A percentile compares a stretch with the other conserved stretches of the same genome.
phyloP scores from a whole-genome alignment of 129 eudicot species.

The Pittosporum tobira region DNA sequence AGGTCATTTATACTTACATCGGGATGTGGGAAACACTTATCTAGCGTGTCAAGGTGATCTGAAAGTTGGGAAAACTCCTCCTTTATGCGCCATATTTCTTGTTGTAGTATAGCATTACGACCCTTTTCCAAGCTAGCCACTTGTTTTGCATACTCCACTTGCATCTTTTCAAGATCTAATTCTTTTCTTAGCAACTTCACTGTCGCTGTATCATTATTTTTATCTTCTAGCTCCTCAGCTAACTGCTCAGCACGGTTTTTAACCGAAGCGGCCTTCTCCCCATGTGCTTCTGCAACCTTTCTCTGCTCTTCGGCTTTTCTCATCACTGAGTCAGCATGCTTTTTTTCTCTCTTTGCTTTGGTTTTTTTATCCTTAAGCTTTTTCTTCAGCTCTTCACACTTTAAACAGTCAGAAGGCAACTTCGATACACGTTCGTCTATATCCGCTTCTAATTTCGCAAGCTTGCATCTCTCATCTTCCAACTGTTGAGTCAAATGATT shows the following conservation, averaged over 20 bases:
- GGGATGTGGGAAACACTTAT: slow-evolving; percentile 29
- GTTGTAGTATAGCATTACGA: slow-evolving; percentile 38
- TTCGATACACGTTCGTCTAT: slow-evolving; percentile 11
- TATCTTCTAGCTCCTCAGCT: slow-evolving; percentile 30
- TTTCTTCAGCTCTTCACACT: slow-evolving; percentile 14
- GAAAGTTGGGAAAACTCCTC: slow-evolving; percentile 36
- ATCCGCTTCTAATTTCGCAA: slow-evolving; percentile 35
- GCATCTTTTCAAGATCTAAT: slow-evolving; percentile 67
- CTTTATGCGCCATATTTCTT: slow-evolving; percentile 49
- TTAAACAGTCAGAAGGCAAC: not conserved
- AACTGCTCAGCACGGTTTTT: slow-evolving; percentile 42
- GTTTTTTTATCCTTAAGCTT: slow-evolving; percentile 32
- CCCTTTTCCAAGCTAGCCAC: slow-evolving; percentile 49
- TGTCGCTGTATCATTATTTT: slow-evolving; percentile 23
- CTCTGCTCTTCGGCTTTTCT: slow-evolving; percentile 32
- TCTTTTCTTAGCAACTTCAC: slow-evolving; percentile 51
- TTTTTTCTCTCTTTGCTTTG: slow-evolving; percentile 27
- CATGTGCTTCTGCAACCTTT: slow-evolving; percentile 36
- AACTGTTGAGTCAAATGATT: slow-evolving; percentile 39
- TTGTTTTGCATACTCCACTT: slow-evolving; percentile 64
- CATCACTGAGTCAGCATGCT: slow-evolving; percentile 28
- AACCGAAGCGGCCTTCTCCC: slow-evolving; percentile 34
- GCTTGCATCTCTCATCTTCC: slow-evolving; percentile 34
- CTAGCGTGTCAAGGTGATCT: slow-evolving; percentile 40
- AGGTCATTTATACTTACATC: slow-evolving; percentile 38